phyloP scores from a whole-genome alignment of 495 filamentous ascomycete genomes.

The Neurospora sp. region DNA sequence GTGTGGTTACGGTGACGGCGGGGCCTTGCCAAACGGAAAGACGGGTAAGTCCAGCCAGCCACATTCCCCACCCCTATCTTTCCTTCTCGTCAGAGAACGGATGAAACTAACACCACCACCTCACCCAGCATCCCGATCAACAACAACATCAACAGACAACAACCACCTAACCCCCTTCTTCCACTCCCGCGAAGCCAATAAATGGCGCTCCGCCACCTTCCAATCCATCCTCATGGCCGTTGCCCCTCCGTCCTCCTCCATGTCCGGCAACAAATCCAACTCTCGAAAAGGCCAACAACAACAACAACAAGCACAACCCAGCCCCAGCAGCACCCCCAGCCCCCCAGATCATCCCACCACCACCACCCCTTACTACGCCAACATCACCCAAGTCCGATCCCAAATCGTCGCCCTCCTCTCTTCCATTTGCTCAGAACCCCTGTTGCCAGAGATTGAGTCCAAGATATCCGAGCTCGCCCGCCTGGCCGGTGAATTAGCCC shows the following conservation, averaged over 20 bases:
- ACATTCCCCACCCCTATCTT: not conserved
- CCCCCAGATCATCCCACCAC: not conserved
- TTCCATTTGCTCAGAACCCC: not conserved
- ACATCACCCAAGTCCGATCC: constrained; percentile 3
- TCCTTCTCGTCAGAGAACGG: not conserved
- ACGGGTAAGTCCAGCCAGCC: not conserved
- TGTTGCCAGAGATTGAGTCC: constrained; percentile 6
- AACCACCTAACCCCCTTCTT: constrained; percentile 6
- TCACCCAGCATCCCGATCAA: not conserved
- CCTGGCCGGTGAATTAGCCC: constrained; percentile 12
- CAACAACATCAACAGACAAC: not conserved
- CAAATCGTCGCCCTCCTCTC: constrained; percentile 3
- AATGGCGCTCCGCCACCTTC: constrained; percentile 21
- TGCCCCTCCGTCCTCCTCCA: not conserved
- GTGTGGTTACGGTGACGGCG: constrained; percentile 1
- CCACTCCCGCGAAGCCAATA: constrained; percentile 15
- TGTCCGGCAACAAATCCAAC: not conserved
- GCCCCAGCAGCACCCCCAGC: not conserved
- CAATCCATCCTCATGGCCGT: constrained; percentile 14
- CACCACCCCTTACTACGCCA: not conserved
- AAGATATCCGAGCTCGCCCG: constrained; percentile 7
- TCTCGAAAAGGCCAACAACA: not conserved
- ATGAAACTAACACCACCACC: not conserved
- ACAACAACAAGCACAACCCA: not conserved
- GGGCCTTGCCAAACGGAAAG: not conserved